Evolutionary conservation across 768 basidiomycete species (phyloP).

Genomic region (Leucogyrophana mollusca): DNA sequence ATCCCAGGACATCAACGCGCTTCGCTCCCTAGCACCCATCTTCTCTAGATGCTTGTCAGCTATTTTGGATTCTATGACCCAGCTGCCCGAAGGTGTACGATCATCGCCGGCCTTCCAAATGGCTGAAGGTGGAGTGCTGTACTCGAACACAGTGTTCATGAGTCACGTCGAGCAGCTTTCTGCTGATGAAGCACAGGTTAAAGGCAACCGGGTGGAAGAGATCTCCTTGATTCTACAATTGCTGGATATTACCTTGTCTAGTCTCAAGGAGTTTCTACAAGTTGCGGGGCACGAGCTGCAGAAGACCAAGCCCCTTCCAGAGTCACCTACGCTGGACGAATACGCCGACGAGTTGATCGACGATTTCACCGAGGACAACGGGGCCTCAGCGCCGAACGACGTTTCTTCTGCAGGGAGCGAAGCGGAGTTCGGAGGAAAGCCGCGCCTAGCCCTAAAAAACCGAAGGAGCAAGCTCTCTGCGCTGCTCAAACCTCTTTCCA

Average conservation of each 20-base stretch:
- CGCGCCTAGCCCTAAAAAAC: not conserved
- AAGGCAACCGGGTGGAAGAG: constrained; percentile 4
- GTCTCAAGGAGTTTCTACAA: constrained; percentile 30
- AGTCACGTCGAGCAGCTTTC: constrained; percentile 16
- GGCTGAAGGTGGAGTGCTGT: constrained; percentile 18
- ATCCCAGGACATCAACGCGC: constrained; percentile 22
- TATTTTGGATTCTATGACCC: constrained; percentile 25
- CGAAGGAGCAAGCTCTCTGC: constrained; percentile 12
- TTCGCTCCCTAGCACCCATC: constrained; percentile 26
- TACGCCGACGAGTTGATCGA: not conserved
- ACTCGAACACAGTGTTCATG: constrained; percentile 21
- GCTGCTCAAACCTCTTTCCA: constrained; percentile 15
- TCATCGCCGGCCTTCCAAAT: constrained; percentile 18
- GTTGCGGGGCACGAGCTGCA: constrained; percentile 26
- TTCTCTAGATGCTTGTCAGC: constrained; percentile 21
- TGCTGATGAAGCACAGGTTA: not conserved
- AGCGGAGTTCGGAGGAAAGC: not conserved
- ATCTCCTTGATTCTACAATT: constrained; percentile 20
- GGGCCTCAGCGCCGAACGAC: constrained; percentile 1
- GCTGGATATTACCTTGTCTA: constrained; percentile 30
- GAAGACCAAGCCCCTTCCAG: constrained; percentile 26
- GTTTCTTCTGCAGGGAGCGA: constrained; percentile 2
- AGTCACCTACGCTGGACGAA: constrained; percentile 12
- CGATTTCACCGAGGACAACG: constrained; percentile 1
- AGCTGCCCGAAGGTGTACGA: constrained; percentile 20